Conservation (phyloP, 371 early-diverging fungal species). For the Synchytrium microbalum region DNA sequence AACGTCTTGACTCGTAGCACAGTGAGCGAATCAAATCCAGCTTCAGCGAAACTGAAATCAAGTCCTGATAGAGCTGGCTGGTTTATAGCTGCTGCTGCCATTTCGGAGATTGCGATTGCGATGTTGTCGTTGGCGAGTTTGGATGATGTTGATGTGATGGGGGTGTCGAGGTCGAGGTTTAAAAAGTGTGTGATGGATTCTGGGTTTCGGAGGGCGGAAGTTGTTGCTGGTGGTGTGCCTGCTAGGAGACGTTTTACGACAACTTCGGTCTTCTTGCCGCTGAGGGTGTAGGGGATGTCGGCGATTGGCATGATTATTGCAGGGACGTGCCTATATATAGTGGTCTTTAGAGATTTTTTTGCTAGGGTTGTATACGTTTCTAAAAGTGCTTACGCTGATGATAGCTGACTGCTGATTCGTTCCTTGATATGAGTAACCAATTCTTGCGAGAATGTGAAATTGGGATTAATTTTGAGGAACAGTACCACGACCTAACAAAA, state of each 20-base stretch:
- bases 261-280: constrained; percentile 96
- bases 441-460: constrained; percentile 52
- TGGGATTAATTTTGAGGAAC: constrained; percentile 69
- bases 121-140: not conserved
- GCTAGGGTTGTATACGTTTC: not conserved
- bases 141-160: not conserved
- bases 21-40: not conserved
- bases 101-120: not conserved
- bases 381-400: constrained; percentile 51
- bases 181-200: not conserved
- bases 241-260: constrained; percentile 61
- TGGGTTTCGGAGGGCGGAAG: not conserved
- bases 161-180: not conserved
- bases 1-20: not conserved
- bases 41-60: not conserved
- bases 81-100: not conserved
- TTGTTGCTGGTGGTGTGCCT: not conserved
- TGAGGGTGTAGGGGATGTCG: constrained; percentile 92
- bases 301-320: constrained; percentile 68
- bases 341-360: not conserved
- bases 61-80: not conserved
- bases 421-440: constrained; percentile 52
- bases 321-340: constrained; percentile 67
- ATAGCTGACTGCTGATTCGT: constrained; percentile 72
- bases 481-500: constrained; percentile 62